These are phyloP conservation scores for Naematelia encephala DNA, from an alignment of 768 basidiomycete species.

Conservation along the genomic window DNA sequence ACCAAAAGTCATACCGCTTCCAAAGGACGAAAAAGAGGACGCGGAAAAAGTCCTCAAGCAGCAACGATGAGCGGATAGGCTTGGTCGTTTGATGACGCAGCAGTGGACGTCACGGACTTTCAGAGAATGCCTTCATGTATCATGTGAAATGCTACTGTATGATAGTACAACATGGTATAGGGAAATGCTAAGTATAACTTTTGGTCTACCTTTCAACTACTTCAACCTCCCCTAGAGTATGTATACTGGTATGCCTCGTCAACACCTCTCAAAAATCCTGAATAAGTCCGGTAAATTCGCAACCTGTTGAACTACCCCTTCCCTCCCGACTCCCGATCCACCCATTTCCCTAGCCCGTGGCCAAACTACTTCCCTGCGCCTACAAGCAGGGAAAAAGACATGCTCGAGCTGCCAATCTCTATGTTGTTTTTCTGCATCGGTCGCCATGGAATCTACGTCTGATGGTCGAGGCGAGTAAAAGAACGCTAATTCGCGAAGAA, in stretches of 20 bases:
- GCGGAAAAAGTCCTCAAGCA: constrained; percentile 26
- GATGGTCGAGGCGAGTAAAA: constrained; percentile 73
- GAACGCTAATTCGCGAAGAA: constrained; percentile 83
- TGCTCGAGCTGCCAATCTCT: constrained; percentile 87
- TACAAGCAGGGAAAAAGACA: constrained; percentile 79
- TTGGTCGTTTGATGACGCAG: too few species aligned
- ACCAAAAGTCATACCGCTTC: constrained; percentile 35
- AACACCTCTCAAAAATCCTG: constrained; percentile 91
- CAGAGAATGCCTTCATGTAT: too few species aligned
- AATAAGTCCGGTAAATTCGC: constrained; percentile 89
- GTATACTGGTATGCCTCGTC: not conserved
- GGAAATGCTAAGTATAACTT: not conserved
- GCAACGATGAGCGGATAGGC: constrained; percentile 13
- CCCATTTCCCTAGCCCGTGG: constrained; percentile 67
- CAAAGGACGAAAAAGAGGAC: constrained; percentile 37
- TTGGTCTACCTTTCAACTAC: not conserved
- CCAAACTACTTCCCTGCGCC: constrained; percentile 65
- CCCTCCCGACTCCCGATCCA: constrained; percentile 37
- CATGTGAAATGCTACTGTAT: too few species aligned
- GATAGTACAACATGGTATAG: not conserved
- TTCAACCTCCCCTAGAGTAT: not conserved
- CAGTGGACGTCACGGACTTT: too few species aligned
- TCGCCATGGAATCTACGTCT: constrained; percentile 38
- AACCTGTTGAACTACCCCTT: constrained; percentile 63
- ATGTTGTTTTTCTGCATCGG: constrained; percentile 41